Evolutionary conservation across 768 basidiomycete genomes (phyloP), one percentile per base, ranked within the genome.

Genomic region (Mycena vulgaris): DNA sequence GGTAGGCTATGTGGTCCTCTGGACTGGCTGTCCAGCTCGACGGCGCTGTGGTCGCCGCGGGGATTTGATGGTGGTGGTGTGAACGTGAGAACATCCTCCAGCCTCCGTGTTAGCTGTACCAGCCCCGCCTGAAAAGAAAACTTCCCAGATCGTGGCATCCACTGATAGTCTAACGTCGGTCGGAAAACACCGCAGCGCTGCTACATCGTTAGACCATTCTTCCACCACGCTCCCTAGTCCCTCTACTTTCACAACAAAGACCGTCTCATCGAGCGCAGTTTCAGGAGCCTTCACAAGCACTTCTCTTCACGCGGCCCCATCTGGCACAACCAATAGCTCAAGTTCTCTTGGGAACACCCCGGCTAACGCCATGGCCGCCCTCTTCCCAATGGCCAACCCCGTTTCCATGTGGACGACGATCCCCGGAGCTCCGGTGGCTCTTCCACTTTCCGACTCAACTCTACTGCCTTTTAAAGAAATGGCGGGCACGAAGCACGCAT

Each of bases 321-420:
- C 47, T 27, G 47, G 47, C 6, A 48, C 47, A 48, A 6, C n/a
- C 23, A 48, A 25, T 48, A 14, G 25, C 25, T 48, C 49, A 19
- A 51, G 14, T 30, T 30, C 49, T 30, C 14, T 27, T 14, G 49
- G 49, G 14, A 51, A 51, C 27, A 25, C 4, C 28, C 28, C 49
- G 49, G 27, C n/a, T n/a, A n/a, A n/a, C n/a, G n/a, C n/a, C n/a
- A n/a, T n/a, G n/a, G n/a, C n/a, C 55, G 76, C 78, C 9, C 80
- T 88, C 51, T 87, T 87, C 79, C 87, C 87, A 17, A 79, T 84
- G 57, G 30, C 73, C 37, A 76, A 74, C 47, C 75, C 51, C 1
- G 5, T 72, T 42, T 63, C 76, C 61, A 72, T 77, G 2, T 89
- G 87, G 87, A 83, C 87, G 28, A 88, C 87, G 8, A 79, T 83